Percentiles rank a stretch among this genome's conserved stretches.
These are phyloP conservation scores for Trichodelitschia bisporula DNA, from an alignment of 495 filamentous ascomycete species.

Conservation along the genomic window DNA sequence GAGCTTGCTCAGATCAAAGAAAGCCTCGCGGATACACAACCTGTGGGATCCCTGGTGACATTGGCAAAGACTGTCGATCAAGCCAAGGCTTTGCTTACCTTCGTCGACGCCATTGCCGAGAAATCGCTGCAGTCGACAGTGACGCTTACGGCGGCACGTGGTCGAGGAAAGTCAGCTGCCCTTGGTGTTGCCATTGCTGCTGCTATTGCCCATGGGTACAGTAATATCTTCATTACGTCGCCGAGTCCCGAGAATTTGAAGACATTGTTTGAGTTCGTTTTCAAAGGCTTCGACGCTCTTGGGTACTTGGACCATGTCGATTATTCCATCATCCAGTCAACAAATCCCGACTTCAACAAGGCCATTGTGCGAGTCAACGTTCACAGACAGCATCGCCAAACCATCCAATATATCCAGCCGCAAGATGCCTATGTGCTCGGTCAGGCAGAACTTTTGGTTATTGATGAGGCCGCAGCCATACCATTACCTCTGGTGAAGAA, in stretches of 20 bases:
- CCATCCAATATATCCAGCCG: slow-evolving; percentile 93
- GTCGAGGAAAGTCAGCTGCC: slow-evolving; percentile 90
- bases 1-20: slow-evolving; percentile 79
- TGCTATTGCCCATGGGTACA: slow-evolving; percentile 86
- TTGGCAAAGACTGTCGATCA: slow-evolving; percentile 84
- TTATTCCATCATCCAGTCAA: slow-evolving; percentile 95
- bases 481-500: slow-evolving; percentile 80
- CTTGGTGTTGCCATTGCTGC: slow-evolving; percentile 85
- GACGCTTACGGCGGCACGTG: slow-evolving; percentile 78
- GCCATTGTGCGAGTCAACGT: slow-evolving; percentile 93
- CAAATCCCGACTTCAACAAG: slow-evolving; percentile 97
- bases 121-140: slow-evolving; percentile 90
- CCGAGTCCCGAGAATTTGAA: slow-evolving; percentile 97
- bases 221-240: slow-evolving; percentile 98
- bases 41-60: slow-evolving; percentile 58
- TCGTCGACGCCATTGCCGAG: slow-evolving; percentile 88
- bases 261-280: slow-evolving; percentile 93
- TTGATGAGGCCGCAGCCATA: slow-evolving; percentile 95
- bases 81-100: slow-evolving; percentile 80
- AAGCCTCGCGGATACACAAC: slow-evolving; percentile 57
- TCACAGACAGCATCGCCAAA: slow-evolving; percentile 86
- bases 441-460: slow-evolving; percentile 86
- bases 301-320: slow-evolving; percentile 84
- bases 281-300: slow-evolving; percentile 92
- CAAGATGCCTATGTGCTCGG: slow-evolving; percentile 87